These are phyloP conservation scores for Globisporangium middletonii DNA, from an alignment of 352 stramenopile genomes.

Conservation along the genomic window DNA sequence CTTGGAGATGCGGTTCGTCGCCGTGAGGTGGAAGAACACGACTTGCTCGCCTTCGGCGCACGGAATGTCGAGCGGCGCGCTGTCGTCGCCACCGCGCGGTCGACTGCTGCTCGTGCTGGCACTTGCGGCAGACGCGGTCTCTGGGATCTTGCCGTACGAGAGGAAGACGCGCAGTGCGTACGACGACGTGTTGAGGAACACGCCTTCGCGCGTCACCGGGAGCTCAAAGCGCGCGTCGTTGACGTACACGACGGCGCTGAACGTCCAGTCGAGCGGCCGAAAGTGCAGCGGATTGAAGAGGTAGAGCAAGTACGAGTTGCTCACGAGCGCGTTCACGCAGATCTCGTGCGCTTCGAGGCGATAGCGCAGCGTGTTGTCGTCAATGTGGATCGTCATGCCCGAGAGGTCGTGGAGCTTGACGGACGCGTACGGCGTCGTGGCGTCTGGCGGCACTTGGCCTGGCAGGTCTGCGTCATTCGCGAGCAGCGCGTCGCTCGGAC, in stretches of 20 bases:
- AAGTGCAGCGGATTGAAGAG: constrained; percentile 82
- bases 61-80: constrained; percentile 53
- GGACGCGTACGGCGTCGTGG: constrained; percentile 20
- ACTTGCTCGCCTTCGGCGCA: constrained; percentile 47
- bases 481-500: not conserved
- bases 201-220: constrained; percentile 64
- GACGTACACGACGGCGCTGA: constrained; percentile 57
- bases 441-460: constrained; percentile 2
- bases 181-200: constrained; percentile 73
- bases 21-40: constrained; percentile 63
- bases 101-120: constrained; percentile 9
- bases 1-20: constrained; percentile 67
- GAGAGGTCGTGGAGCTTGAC: constrained; percentile 79
- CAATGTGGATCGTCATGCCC: constrained; percentile 80
- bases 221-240: constrained; percentile 40
- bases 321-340: constrained; percentile 76
- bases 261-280: constrained; percentile 79
- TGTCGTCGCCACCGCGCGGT: constrained; percentile 42
- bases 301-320: constrained; percentile 86
- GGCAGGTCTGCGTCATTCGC: not conserved
- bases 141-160: constrained; percentile 74
- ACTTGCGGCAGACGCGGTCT: no score
- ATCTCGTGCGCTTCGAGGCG: constrained; percentile 43
- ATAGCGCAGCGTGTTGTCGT: constrained; percentile 83
- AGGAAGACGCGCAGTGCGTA: constrained; percentile 72